Conservation (phyloP, 1,284 basidiomycete genomes). For the Pholiota adiposa region DNA sequence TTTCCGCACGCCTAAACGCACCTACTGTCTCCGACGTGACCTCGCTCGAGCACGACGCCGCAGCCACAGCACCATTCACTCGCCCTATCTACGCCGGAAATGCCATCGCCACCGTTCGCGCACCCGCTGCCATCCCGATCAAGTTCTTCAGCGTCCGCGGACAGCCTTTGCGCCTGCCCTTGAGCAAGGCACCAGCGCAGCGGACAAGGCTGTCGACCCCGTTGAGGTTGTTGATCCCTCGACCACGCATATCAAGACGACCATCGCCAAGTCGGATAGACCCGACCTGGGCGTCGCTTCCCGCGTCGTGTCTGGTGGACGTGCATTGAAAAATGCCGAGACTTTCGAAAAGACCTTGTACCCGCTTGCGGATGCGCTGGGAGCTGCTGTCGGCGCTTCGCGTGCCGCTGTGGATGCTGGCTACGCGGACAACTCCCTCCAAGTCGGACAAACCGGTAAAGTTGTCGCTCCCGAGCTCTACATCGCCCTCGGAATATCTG, state of each 20-base stretch:
- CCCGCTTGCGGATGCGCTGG: constrained; percentile 91
- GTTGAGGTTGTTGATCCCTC: constrained; percentile 64
- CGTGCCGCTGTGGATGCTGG: constrained; percentile 98
- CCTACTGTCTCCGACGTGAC: constrained; percentile 92
- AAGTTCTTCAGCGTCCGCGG: constrained; percentile 96
- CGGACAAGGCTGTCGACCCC: constrained; percentile 70
- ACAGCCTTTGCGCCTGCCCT: constrained; percentile 88
- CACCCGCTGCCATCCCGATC: constrained; percentile 71
- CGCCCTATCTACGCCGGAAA: constrained; percentile 99
- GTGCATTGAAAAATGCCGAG: constrained; percentile 94
- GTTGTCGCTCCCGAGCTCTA: constrained; percentile 95
- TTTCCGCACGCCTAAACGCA: constrained; percentile 86
- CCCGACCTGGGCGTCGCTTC: constrained; percentile 92
- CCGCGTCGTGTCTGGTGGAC: constrained; percentile 94
- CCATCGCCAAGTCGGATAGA: constrained; percentile 89
- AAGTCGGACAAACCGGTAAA: constrained; percentile 99
- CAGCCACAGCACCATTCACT: constrained; percentile 79
- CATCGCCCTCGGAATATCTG: constrained; percentile 96
- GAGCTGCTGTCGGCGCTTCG: constrained; percentile 96
- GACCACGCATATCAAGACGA: constrained; percentile 84
- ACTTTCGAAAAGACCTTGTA: constrained; percentile 90
- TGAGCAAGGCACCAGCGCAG: constrained; percentile 49
- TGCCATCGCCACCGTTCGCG: constrained; percentile 92
- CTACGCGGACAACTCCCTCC: constrained; percentile 97
- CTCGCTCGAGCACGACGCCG: constrained; percentile 76